phyloP scores from a whole-genome alignment of 2,329 filamentous ascomycete species.

The Penicillium occitanis region DNA sequence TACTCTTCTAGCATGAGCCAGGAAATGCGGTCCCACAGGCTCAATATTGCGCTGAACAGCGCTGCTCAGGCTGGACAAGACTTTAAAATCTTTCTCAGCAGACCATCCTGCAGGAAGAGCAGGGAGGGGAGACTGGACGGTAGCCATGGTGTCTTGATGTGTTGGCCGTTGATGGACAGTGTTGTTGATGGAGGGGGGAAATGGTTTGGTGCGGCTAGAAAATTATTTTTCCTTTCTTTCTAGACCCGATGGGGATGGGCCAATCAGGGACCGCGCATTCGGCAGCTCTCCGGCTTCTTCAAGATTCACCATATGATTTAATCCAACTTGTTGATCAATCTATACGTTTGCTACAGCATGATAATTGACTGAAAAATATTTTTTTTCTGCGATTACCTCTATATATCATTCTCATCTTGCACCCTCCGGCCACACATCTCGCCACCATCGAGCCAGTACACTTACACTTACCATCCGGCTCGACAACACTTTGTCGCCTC shows the following conservation, averaged over 20 bases:
- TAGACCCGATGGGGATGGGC: slow-evolving; percentile 27
- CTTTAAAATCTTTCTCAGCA: slow-evolving; percentile 85
- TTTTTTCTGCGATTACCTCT: too few species aligned
- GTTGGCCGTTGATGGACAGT: background rate
- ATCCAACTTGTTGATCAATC: background rate
- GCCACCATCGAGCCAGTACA: background rate
- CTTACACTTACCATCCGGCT: background rate
- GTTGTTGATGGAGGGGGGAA: slow-evolving; percentile 12
- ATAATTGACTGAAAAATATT: too few species aligned
- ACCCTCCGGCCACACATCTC: background rate
- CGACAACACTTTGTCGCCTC: background rate
- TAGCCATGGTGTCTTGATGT: slow-evolving; percentile 18
- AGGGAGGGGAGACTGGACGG: slow-evolving; percentile 57
- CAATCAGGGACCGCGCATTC: slow-evolving; percentile 32
- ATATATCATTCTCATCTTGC: background rate
- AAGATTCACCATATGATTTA: background rate
- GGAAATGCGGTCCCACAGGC: slow-evolving; percentile 95
- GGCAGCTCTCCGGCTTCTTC: slow-evolving; percentile 21
- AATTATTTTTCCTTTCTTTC: slow-evolving; percentile 37
- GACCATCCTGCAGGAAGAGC: slow-evolving; percentile 77
- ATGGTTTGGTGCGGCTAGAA: slow-evolving; percentile 18
- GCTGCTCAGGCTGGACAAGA: slow-evolving; percentile 71
- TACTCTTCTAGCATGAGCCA: slow-evolving; percentile 92
- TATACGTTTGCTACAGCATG: background rate
- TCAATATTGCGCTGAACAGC: slow-evolving; percentile 86